Evolutionary conservation across 768 basidiomycete species (phyloP), one percentile per base, ranked within the genome.

Genomic region (Pleurotus cornucopiae): DNA sequence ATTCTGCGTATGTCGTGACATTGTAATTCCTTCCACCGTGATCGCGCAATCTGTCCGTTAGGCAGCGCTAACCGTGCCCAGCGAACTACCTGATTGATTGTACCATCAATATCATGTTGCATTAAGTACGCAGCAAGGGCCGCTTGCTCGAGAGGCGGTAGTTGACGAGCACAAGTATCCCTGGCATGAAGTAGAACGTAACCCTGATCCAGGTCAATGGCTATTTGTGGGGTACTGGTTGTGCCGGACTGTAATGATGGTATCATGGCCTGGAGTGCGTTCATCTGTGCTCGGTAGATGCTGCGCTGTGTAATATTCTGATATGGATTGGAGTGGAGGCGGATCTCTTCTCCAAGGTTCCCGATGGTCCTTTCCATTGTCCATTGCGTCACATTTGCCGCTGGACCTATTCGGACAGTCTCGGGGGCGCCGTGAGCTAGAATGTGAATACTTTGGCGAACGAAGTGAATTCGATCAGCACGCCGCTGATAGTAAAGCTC

Each of bases 61-160:
- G 59, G 59, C 13, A 60, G 37, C 14, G 37, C 40, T 13, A 60
- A 41, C 12, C 49, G 49, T 2, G 51, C 59, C 59, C 59, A 60
- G 16, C 52, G 49, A 46, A 23, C 57, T 5, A 26, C 6, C 45
- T 26, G 11, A 4, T 14, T 34, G 2, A n/a, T 12, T 11, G 37
- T 21, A 43, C 44, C 13, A 20, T 39, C n/a, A 23, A 47, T 25
- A 13, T 11, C 26, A 26, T 25, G 11, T n/a, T 25, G 21, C 30
- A 14, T 20, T 45, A 43, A 18, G 6, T 26, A 26, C 6, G 16
- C 6, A 3, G 6, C 1, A 1, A 26, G 6, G 6, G 16, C 46
- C 13, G 26, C 2, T n/a, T 44, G 5, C 40, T 26, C 26, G 5
- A 3, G 5, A 5, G 26, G 26, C 1, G 26, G 26, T 7, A 26